Evolutionary conservation across 2,329 filamentous ascomycete species (phyloP).

Genomic region (Colletotrichum plurivorum): DNA sequence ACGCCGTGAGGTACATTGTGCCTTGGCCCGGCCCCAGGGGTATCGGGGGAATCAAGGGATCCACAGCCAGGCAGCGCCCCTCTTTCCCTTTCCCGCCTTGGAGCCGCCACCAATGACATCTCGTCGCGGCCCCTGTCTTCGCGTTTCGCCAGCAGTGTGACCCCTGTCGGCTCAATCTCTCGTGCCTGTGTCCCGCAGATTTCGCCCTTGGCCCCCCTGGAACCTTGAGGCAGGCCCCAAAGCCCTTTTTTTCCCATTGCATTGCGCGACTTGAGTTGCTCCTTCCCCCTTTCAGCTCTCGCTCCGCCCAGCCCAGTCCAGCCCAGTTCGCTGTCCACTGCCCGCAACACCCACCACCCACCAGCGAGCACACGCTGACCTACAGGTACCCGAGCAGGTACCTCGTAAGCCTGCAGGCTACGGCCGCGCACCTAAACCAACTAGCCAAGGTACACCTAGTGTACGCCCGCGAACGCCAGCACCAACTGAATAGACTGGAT

Average conservation of each 20-base stretch:
- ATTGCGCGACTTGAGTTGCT: background rate
- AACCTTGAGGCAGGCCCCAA: background rate
- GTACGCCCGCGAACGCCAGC: slow-evolving; percentile 17
- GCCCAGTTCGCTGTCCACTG: too few species aligned
- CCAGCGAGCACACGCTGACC: too few species aligned
- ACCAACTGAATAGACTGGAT: background rate
- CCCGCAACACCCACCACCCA: slow-evolving; percentile 9
- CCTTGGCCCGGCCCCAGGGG: slow-evolving; percentile 19
- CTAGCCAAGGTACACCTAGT: too few species aligned
- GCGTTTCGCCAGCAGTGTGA: slow-evolving; percentile 34
- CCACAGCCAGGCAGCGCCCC: slow-evolving; percentile 22
- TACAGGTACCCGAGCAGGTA: too few species aligned
- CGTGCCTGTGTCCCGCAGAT: slow-evolving; percentile 40
- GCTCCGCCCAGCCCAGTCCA: slow-evolving; percentile 25
- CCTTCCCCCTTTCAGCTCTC: slow-evolving; percentile 31
- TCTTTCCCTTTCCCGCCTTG: slow-evolving; percentile 1
- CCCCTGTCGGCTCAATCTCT: slow-evolving; percentile 38
- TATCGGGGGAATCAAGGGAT: slow-evolving; percentile 40
- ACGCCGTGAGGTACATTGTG: too few species aligned
- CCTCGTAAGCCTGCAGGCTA: too few species aligned
- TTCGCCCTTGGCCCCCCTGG: slow-evolving; percentile 20
- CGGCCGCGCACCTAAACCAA: too few species aligned
- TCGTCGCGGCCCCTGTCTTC: background rate
- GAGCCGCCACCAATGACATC: slow-evolving; percentile 11
- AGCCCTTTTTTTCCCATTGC: background rate